Evolutionary conservation across 1,284 basidiomycete genomes (phyloP).

Genomic region (Phellopilus nigrolimitatus): DNA sequence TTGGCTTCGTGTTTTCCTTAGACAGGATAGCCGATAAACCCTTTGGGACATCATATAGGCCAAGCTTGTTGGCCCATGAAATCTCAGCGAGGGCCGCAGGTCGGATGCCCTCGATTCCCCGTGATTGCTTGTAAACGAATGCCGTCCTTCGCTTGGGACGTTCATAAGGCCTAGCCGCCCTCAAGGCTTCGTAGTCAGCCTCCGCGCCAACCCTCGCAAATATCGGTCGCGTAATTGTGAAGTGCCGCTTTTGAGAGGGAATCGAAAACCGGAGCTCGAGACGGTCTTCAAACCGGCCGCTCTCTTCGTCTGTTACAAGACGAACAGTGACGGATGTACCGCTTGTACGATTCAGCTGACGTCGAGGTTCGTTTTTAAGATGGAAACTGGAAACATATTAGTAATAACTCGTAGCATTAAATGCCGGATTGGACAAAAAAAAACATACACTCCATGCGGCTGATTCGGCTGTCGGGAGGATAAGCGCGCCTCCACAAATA

Average conservation of each 20-base stretch:
- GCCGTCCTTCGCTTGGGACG: conserved; percentile 26
- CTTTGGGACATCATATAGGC: background rate
- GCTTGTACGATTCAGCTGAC: background rate
- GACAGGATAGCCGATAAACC: background rate
- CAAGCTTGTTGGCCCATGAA: background rate
- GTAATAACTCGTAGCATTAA: too few relatives aligned
- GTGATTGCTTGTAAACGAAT: conserved; percentile 24
- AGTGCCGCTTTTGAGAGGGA: conserved; percentile 26
- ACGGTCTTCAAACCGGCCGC: conserved; percentile 33
- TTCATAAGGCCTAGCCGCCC: conserved; percentile 35
- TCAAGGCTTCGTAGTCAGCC: conserved; percentile 36
- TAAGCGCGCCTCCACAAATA: background rate
- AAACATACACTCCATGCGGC: conserved; percentile 26
- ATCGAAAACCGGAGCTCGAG: conserved; percentile 37
- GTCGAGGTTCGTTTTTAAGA: conserved; percentile 22
- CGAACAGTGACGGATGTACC: conserved; percentile 21
- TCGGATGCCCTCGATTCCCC: conserved; percentile 30
- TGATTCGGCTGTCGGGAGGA: background rate
- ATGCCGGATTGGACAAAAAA: conserved; percentile 30
- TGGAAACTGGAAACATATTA: conserved; percentile 25
- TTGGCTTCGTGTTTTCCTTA: conserved; percentile 4
- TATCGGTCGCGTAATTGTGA: conserved; percentile 38
- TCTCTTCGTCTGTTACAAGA: conserved; percentile 30
- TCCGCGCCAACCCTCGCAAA: conserved; percentile 37
- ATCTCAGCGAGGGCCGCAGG: conserved; percentile 28